These are phyloP conservation scores for Boletus rubropictus DNA, from an alignment of 768 basidiomycete species.

Conservation along the genomic window DNA sequence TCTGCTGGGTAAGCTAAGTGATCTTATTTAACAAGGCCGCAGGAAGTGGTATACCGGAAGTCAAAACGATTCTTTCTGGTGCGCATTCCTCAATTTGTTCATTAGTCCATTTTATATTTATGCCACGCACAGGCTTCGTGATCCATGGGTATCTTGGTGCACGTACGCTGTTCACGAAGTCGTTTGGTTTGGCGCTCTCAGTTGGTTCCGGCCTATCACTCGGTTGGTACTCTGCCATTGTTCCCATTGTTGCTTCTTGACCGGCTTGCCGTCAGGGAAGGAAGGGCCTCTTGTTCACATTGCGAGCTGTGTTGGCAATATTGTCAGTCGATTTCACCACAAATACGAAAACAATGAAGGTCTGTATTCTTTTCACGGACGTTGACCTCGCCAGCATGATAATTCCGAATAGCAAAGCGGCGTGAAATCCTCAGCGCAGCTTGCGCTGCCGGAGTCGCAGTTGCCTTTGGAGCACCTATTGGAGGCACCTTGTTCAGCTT, in stretches of 20 bases:
- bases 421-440: conserved; percentile 94
- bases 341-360: conserved; percentile 98
- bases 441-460: conserved; percentile 95
- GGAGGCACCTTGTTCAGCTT: conserved; percentile 89
- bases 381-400: not conserved
- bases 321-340: conserved; percentile 73
- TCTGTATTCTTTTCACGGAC: conserved; percentile 23
- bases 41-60: conserved; percentile 94
- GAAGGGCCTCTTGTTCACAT: conserved; percentile 88
- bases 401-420: conserved; percentile 59
- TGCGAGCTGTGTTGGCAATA: conserved; percentile 88
- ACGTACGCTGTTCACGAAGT: conserved; percentile 84
- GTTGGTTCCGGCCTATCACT: conserved; percentile 90
- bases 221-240: conserved; percentile 36
- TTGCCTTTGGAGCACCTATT: conserved; percentile 95
- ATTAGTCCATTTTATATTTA: conserved; percentile 9
- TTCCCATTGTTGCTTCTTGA: conserved; percentile 1
- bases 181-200: conserved; percentile 80
- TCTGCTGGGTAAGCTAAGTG: not conserved
- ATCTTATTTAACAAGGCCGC: conserved; percentile 56
- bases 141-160: conserved; percentile 96
- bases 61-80: conserved; percentile 92
- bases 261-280: conserved; percentile 39
- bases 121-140: conserved; percentile 64
- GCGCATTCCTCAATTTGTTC: not conserved